Evolutionary conservation across 2,329 filamentous ascomycete genomes (phyloP).

Genomic region (Aspergillus fumigatiaffinis): DNA sequence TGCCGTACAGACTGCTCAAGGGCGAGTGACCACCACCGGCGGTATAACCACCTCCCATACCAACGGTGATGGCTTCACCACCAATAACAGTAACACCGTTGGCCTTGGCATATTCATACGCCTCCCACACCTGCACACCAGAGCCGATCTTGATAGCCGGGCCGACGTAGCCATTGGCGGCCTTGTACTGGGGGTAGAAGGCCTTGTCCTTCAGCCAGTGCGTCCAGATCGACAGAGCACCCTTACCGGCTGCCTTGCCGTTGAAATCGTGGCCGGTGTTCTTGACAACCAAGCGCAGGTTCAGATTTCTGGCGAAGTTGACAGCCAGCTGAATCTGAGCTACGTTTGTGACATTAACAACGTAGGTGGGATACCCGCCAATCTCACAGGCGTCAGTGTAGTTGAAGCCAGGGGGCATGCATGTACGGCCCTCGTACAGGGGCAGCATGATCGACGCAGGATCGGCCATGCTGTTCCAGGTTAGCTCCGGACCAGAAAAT

Average conservation of each 20-base stretch:
- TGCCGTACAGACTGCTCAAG: slow-evolving; percentile 51
- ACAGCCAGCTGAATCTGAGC: slow-evolving; percentile 34
- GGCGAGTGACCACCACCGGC: slow-evolving; percentile 59
- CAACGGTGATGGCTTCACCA: slow-evolving; percentile 50
- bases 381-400: slow-evolving; percentile 24
- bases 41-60: slow-evolving; percentile 56
- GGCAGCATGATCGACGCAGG: slow-evolving; percentile 26
- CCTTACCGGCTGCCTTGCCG: slow-evolving; percentile 45
- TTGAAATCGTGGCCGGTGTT: slow-evolving; percentile 49
- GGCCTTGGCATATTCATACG: slow-evolving; percentile 44
- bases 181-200: slow-evolving; percentile 38
- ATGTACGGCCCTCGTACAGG: slow-evolving; percentile 24
- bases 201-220: slow-evolving; percentile 44
- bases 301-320: slow-evolving; percentile 22
- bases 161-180: slow-evolving; percentile 42
- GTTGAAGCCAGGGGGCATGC: slow-evolving; percentile 20
- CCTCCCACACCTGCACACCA: slow-evolving; percentile 49
- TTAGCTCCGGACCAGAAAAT: background rate
- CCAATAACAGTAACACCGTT: slow-evolving; percentile 50
- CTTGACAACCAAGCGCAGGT: slow-evolving; percentile 37
- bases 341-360: slow-evolving; percentile 32
- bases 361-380: slow-evolving; percentile 31
- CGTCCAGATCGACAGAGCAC: slow-evolving; percentile 49
- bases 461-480: slow-evolving; percentile 15
- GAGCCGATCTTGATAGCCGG: slow-evolving; percentile 52